Evolutionary conservation across 2,329 filamentous ascomycete genomes (phyloP), one percentile per base, ranked within the genome.

Genomic region (Pseudopithomyces chartarum): DNA sequence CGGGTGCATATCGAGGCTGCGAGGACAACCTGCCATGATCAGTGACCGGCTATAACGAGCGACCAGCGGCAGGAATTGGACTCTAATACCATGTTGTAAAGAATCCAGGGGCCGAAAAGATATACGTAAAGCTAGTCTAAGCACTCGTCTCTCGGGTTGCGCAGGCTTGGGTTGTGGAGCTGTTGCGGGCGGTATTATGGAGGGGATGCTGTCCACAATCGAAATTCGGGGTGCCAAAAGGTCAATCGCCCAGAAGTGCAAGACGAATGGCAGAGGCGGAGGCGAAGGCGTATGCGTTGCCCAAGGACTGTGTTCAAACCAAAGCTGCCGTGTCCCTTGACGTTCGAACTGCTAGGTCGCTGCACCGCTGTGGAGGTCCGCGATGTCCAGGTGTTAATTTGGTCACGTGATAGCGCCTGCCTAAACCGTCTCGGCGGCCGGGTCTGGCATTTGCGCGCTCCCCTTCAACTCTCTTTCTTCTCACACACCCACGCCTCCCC

Each of bases 1-100:
- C 95, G 89, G 77, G 96, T 99, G 81, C 94, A 98, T 83, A 99
- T 97, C 73, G 95, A 98, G 73, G 95, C 95, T 79, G 94, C 95
- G 78, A 99, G 91, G 78, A 99, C 92, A 78, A 99, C 95, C 95
- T 97, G 62, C 48, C 13, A 17, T 19, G 1, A 23, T 56, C 29
- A 56, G 52, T 40, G 29, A 36, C 22, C 26, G 49, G 52, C 20
- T 34, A 34, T 33, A 23, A 17, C n/a, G 39, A 5, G n/a, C 40
- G 40, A 34, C 23, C 33, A 3, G 10, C 15, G 11, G 11, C 15
- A 47, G 42, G 42, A 36, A 46, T 50, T 40, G 55, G 32, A 15
- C 50, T 43, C 54, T 43, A 29, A 40, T 58, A 58, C 56, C 56
- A 58, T 58, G 42, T 33, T 58, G 52, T 23, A 47, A 15, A 33